A percentile compares a stretch with the other conserved stretches of the same genome.
Evolutionary conservation across 768 basidiomycete species (phyloP).

Genomic region (Ramaria rubella): DNA sequence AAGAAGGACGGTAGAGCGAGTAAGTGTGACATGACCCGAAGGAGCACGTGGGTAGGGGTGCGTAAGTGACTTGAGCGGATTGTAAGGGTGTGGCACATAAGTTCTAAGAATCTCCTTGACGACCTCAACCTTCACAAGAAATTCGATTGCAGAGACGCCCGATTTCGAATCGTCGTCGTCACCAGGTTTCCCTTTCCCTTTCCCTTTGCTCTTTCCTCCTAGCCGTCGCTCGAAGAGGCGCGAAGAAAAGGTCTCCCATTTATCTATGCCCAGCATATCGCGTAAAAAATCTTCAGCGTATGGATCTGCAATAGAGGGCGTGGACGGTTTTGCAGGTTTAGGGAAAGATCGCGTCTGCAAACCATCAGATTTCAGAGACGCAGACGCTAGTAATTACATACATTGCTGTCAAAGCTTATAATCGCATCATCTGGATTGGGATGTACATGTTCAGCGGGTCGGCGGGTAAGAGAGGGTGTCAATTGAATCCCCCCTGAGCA

Average conservation of each 20-base stretch:
- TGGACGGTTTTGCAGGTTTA: conserved; percentile 7
- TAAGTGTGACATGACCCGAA: conserved; percentile 39
- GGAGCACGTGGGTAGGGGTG: conserved; percentile 35
- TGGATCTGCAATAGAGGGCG: conserved; percentile 29
- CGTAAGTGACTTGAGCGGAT: conserved; percentile 42
- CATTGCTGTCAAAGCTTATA: conserved; percentile 6
- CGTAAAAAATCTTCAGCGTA: conserved; percentile 40
- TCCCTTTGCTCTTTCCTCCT: conserved; percentile 24
- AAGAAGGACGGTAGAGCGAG: conserved; percentile 40
- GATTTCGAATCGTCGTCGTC: conserved; percentile 22
- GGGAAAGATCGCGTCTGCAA: conserved; percentile 6
- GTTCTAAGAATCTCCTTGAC: conserved; percentile 43
- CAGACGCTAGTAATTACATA: background rate
- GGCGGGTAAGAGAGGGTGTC: background rate
- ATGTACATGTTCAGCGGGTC: background rate
- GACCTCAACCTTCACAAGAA: conserved; percentile 47
- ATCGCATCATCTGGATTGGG: conserved; percentile 9
- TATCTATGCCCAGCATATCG: conserved; percentile 37
- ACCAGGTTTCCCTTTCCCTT: conserved; percentile 9
- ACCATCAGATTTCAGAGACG: background rate
- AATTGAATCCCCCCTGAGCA: background rate
- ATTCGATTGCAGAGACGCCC: conserved; percentile 42
- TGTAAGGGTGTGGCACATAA: conserved; percentile 48
- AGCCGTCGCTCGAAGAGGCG: conserved; percentile 41
- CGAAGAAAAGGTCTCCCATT: conserved; percentile 41